Evolutionary conservation across 352 stramenopile species (phyloP).

Genomic region (Phytophthora litchii): DNA sequence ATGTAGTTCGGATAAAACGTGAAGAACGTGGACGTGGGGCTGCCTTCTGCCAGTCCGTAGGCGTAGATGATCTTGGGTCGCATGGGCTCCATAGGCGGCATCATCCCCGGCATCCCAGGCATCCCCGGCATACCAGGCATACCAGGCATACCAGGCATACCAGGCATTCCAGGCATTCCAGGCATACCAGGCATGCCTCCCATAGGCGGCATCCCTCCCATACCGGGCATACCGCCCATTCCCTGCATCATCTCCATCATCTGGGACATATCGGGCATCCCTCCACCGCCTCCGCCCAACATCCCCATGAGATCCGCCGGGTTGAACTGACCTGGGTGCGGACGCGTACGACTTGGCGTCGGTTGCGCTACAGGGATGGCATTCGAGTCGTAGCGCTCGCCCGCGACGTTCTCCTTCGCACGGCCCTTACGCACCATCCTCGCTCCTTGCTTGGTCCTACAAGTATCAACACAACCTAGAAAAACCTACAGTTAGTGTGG

Average conservation of each 20-base stretch:
- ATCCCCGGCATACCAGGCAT: conserved; percentile 56
- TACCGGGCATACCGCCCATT: conserved; percentile 52
- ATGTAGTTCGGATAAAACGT: conserved; percentile 91
- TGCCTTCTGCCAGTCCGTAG: conserved; percentile 65
- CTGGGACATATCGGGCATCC: conserved; percentile 62
- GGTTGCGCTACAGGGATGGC: conserved; percentile 47
- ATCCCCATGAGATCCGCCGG: conserved; percentile 66
- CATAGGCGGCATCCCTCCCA: conserved; percentile 44
- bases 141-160: conserved; percentile 45
- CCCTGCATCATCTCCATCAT: conserved; percentile 71
- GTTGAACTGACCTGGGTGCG: conserved; percentile 45
- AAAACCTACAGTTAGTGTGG: too few species aligned
- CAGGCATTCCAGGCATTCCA: conserved; percentile 46
- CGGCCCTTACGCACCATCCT: conserved; percentile 71
- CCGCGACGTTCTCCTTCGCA: conserved; percentile 75
- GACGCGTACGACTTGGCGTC: conserved; percentile 34
- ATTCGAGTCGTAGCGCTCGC: conserved; percentile 88
- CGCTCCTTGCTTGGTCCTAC: too few species aligned
- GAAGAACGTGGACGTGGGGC: conserved; percentile 59
- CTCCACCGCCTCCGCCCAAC: conserved; percentile 43
- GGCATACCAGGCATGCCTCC: conserved; percentile 48
- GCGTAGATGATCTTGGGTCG: conserved; percentile 72
- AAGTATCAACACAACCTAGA: too few species aligned
- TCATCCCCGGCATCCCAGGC: conserved; percentile 43
- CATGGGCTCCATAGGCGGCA: conserved; percentile 58